Evolutionary conservation across 2,329 filamentous ascomycete species (phyloP).

Genomic region (Colletotrichum neosansevieriae): DNA sequence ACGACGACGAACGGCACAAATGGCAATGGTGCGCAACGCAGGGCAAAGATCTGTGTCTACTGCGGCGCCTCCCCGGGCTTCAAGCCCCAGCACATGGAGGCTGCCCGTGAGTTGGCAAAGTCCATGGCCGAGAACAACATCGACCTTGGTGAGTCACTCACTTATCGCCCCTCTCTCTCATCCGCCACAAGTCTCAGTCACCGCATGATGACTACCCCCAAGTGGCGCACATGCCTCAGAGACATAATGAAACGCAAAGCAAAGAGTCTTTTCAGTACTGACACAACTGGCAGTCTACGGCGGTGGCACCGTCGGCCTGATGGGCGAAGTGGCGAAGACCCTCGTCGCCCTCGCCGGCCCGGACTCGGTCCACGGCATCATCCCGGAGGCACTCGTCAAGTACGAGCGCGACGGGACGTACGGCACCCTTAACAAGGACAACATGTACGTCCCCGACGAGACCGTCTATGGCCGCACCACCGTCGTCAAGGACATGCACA

Average conservation of each 20-base stretch:
- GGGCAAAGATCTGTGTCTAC: constrained; percentile 88
- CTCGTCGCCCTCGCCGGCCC: constrained; percentile 87
- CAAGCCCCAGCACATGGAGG: constrained; percentile 79
- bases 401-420: constrained; percentile 78
- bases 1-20: constrained; percentile 42
- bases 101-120: constrained; percentile 80
- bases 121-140: constrained; percentile 83
- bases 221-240: neutral
- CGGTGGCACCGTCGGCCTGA: constrained; percentile 92
- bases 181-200: constrained; percentile 5
- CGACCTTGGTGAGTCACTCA: constrained; percentile 70
- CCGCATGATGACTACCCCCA: constrained; percentile 3
- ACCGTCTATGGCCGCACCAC: constrained; percentile 83
- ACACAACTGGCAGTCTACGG: constrained; percentile 77
- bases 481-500: constrained; percentile 95
- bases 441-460: constrained; percentile 72
- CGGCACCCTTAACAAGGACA: constrained; percentile 56
- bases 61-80: constrained; percentile 85
- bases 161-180: constrained; percentile 1
- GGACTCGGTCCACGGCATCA: constrained; percentile 88
- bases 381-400: constrained; percentile 85
- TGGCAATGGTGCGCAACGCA: constrained; percentile 49
- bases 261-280: constrained; percentile 3
- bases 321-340: constrained; percentile 92
- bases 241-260: constrained; percentile 8